Conservation (phyloP, 768 basidiomycete genomes). For the Macrolepiota dolichaula region DNA sequence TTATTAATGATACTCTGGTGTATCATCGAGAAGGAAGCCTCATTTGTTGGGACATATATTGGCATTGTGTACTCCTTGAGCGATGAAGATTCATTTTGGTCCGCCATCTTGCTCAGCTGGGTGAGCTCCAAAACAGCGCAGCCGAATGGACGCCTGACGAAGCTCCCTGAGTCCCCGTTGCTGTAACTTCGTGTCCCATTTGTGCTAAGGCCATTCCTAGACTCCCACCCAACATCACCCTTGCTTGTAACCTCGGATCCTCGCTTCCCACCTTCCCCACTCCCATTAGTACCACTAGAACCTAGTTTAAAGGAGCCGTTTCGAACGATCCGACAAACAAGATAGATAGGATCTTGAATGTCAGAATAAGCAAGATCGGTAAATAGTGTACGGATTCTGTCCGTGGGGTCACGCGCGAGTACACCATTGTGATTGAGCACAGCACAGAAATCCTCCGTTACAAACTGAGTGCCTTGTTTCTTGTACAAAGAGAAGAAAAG, state of each 20-base stretch:
- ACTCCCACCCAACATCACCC: slow-evolving; percentile 25
- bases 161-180: slow-evolving; percentile 28
- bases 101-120: slow-evolving; percentile 68
- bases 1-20: slow-evolving; percentile 92
- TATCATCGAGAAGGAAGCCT: slow-evolving; percentile 85
- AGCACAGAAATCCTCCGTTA: slow-evolving; percentile 91
- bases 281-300: slow-evolving; percentile 31
- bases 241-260: slow-evolving; percentile 51
- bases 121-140: slow-evolving; percentile 89
- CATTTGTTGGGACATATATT: slow-evolving; percentile 80
- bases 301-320: slow-evolving; percentile 84
- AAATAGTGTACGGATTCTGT: slow-evolving; percentile 82
- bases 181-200: slow-evolving; percentile 4
- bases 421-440: slow-evolving; percentile 91
- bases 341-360: slow-evolving; percentile 78
- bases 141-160: slow-evolving; percentile 88
- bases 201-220: slow-evolving; percentile 21
- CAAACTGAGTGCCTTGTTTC: slow-evolving; percentile 76
- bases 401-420: slow-evolving; percentile 72
- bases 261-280: slow-evolving; percentile 45
- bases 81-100: slow-evolving; percentile 59
- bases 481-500: slow-evolving; percentile 93
- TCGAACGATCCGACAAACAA: slow-evolving; percentile 88
- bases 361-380: slow-evolving; percentile 85
- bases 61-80: slow-evolving; percentile 82